phyloP scores from a whole-genome alignment of 805 yeast genomes.

The Wickerhamiella hasegawae region DNA sequence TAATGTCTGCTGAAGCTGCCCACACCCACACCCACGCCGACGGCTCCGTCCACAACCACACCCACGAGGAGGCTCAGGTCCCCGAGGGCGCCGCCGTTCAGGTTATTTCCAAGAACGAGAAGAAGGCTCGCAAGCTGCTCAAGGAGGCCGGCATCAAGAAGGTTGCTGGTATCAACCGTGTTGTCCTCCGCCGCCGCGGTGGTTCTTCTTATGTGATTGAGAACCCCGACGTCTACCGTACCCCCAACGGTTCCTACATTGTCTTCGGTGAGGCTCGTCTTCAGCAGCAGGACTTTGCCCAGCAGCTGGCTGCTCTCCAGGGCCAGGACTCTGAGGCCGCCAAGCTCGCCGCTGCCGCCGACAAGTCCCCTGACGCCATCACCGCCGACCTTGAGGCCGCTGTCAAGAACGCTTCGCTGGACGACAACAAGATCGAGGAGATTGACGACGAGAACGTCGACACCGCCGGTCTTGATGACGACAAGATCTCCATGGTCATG shows the following conservation, averaged over 20 bases:
- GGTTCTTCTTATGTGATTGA: slow-evolving; percentile 84
- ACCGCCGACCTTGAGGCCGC: slow-evolving; percentile 21
- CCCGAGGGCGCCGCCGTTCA: slow-evolving; percentile 52
- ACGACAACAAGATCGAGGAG: slow-evolving; percentile 27
- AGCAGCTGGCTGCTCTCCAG: slow-evolving; percentile 66
- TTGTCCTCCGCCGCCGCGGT: slow-evolving; percentile 86
- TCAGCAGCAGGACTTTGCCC: slow-evolving; percentile 61
- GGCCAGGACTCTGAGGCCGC: slow-evolving; percentile 28
- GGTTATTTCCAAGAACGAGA: slow-evolving; percentile 77
- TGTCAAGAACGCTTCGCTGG: slow-evolving; percentile 14
- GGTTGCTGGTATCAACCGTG: slow-evolving; percentile 86
- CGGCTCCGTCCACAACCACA: too few species aligned
- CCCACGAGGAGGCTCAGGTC: neutral
- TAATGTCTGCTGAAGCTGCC: slow-evolving; percentile 9
- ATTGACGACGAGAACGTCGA: slow-evolving; percentile 66
- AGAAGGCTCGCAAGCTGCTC: slow-evolving; percentile 86
- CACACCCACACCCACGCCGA: too few species aligned
- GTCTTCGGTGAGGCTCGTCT: slow-evolving; percentile 97
- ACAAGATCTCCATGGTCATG: slow-evolving; percentile 70
- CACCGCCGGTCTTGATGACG: slow-evolving; percentile 66
- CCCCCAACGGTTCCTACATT: slow-evolving; percentile 84
- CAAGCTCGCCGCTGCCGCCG: slow-evolving; percentile 29
- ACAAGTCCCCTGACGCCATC: slow-evolving; percentile 18
- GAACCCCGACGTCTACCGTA: slow-evolving; percentile 86
- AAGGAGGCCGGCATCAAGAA: slow-evolving; percentile 78